Conservation (phyloP, 441 rosid species). For the Adansonia grandidieri region DNA sequence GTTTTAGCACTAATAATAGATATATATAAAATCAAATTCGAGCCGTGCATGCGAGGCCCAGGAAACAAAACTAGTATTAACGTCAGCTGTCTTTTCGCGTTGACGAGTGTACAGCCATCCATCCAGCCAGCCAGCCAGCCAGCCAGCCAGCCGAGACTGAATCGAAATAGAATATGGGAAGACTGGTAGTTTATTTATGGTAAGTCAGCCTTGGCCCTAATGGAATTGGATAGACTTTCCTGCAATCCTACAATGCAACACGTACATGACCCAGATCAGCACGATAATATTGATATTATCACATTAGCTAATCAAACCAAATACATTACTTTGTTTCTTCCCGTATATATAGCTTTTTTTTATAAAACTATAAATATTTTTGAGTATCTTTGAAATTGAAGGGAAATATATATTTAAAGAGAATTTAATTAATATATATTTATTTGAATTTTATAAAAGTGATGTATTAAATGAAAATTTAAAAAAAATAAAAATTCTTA, state of each 20-base stretch:
- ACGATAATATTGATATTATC: background rate
- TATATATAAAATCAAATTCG: background rate
- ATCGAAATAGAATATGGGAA: background rate
- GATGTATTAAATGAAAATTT: too few species aligned
- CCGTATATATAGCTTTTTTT: too few species aligned
- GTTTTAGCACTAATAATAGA: too few species aligned
- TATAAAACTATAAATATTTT: too few species aligned
- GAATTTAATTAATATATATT: too few species aligned
- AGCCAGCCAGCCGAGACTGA: background rate
- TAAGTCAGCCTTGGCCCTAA: background rate
- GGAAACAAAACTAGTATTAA: background rate
- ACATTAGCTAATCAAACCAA: too few species aligned
- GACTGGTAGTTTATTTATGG: constrained; percentile 28
- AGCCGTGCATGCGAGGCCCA: background rate
- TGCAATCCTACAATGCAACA: constrained; percentile 16
- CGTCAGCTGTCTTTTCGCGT: background rate
- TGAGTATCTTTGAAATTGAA: too few species aligned
- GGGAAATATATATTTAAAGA: too few species aligned
- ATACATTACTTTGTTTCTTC: too few species aligned
- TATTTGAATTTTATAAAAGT: too few species aligned
- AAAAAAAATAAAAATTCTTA: too few species aligned
- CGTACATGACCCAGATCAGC: background rate
- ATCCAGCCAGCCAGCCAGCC: too few species aligned
- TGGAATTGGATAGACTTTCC: constrained; percentile 17
- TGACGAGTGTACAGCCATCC: background rate